Base-by-base conservation (phyloP, 805 yeast species). In the Wickerhamomyces tratensis region DNA sequence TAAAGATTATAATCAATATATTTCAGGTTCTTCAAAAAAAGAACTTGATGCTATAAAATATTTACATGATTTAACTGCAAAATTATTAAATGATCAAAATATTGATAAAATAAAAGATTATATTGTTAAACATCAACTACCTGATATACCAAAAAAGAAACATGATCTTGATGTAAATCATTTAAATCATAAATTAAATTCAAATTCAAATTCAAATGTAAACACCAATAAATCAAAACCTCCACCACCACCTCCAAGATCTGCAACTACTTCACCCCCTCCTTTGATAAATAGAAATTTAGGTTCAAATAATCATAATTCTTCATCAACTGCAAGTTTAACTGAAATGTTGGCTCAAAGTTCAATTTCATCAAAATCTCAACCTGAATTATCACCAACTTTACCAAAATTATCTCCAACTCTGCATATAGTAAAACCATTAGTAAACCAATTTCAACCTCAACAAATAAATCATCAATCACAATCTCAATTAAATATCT, bases 201-300 rank as follows among this genome's bases (percentile, higher is more conserved):
- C 10, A 27, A 27, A 27, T 27, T 27, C 30, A 4, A 5, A 27
- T 4, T 27, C 5, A 2, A 27, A 27, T 27, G 10, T 4, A 8
- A 27, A 27, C 10, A 8, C 30, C 6, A 2, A 31, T 3, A 38
- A 43, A 36, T 30, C 31, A 20, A 20, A 38, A 38, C n/a, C 27
- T 25, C 30, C 25, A 11, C 25, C 13, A 12, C 36, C 29, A 31
- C 15, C 29, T 38, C 29, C 15, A 20, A 25, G 33, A 20, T 29
- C 35, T 38, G 29, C 40, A 4, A 38, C 25, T 25, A 8, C 35
- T 10, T 15, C 26, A 26, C 11, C 29, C 37, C 25, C 37, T 38
- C 26, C 44, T 46, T 38, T 15, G 2, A 7, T 29, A 45, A 46
- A 7, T 46, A 43, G 44, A 42, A 43, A 33, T 44, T 20, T 20